These are phyloP conservation scores for Hyphopichia khmerensis DNA, from an alignment of 1,139 yeast genomes.

Conservation along the genomic window DNA sequence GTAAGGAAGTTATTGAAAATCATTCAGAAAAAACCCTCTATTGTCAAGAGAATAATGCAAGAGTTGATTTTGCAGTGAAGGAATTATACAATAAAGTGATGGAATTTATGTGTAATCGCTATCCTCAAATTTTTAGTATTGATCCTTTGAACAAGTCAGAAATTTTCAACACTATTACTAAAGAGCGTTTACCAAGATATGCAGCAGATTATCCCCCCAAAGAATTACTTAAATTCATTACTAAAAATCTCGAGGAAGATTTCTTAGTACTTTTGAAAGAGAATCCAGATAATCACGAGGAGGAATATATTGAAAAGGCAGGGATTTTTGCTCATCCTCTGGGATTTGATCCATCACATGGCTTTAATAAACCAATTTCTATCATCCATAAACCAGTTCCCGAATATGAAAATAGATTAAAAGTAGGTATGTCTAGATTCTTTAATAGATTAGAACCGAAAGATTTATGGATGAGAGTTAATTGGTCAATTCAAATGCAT, in stretches of 20 bases:
- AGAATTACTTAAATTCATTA: constrained; percentile 22
- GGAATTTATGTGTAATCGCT: constrained; percentile 26
- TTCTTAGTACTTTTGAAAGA: constrained; percentile 36
- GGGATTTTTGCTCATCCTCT: constrained; percentile 41
- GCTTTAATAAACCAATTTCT: constrained; percentile 36
- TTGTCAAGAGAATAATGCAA: constrained; percentile 15
- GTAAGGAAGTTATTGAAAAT: constrained; percentile 18
- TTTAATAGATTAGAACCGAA: constrained; percentile 35
- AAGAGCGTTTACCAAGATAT: constrained; percentile 23
- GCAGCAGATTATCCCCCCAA: constrained; percentile 14
- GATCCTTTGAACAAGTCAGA: constrained; percentile 9
- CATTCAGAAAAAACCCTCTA: constrained; percentile 21
- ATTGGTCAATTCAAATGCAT: constrained; percentile 46
- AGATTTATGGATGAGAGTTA: constrained; percentile 41
- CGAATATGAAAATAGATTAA: constrained; percentile 32
- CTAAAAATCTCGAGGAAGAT: constrained; percentile 41
- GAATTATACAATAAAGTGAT: constrained; percentile 33
- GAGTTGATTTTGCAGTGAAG: constrained; percentile 24
- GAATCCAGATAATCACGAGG: constrained; percentile 28
- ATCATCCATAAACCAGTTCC: constrained; percentile 44
- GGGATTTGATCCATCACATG: constrained; percentile 40
- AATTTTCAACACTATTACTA: constrained; percentile 28
- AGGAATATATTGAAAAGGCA: constrained; percentile 38
- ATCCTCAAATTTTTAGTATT: constrained; percentile 31
- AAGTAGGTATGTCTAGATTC: constrained; percentile 37